Base-by-base conservation (phyloP, 2,329 filamentous ascomycete species). In the Colletotrichum neosansevieriae region DNA sequence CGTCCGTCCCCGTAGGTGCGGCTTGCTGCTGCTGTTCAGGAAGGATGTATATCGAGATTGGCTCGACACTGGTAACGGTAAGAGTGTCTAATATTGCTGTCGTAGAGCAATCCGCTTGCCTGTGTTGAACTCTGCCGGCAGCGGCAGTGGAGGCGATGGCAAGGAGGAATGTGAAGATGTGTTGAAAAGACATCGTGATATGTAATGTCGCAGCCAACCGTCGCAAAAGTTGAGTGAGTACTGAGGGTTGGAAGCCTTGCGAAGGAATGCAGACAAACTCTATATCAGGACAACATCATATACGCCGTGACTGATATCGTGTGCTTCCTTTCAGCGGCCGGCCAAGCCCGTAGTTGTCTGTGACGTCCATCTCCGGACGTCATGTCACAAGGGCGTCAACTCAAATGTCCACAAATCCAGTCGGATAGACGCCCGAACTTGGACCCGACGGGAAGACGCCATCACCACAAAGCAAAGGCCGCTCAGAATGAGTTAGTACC, bases 251-350 rank as follows among this genome's bases (percentile, higher is more conserved):
- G 34, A 51, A 60, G 45, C 45, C 56, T 47, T 19, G 21, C 21
- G 54, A 60, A 56, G 61, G 66, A 68, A 68, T 68, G 66, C 61
- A 54, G 66, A 40, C 61, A 68, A 68, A 68, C 40, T 65, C 66
- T 68, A 68, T 68, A 68, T 68, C 42, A 68, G 61, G 47, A 65
- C 49, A 59, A 32, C 15, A 42, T 50, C 7, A 42, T 36, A 32
- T 54, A 2, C 7, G 17, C 32, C 11, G 9, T 38, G 49, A 4
- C 12, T 57, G 24, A 53, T 65, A 65, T 59, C 54, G 65, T 59
- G 24, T 49, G 44, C 53, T 32, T 36, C 21, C 21, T 47, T 49
- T 12, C 42, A 54, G 38, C 17, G 36, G n/a, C 32, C 42, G 13
- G 36, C 47, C 61, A 68, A 68, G 61, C 6, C 49, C 13, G 36